Evolutionary conservation across 2,329 filamentous ascomycete genomes (phyloP).

Genomic region (Ramularia endophylla): DNA sequence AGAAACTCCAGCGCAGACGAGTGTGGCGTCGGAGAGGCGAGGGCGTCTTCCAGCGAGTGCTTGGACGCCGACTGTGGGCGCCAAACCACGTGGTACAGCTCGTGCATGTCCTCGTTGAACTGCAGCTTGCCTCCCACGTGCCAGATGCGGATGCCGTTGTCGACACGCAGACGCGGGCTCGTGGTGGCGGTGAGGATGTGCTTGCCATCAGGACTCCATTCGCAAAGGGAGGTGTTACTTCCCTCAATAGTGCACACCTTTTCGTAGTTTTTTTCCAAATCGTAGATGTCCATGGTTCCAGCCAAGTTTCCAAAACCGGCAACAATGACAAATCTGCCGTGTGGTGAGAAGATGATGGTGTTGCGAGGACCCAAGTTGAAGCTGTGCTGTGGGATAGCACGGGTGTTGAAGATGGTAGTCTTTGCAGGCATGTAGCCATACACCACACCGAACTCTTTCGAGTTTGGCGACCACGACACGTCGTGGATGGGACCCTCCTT

Average conservation of each 20-base stretch:
- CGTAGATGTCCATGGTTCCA: slow-evolving; percentile 96
- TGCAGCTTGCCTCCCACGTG: slow-evolving; percentile 82
- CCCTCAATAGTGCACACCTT: slow-evolving; percentile 94
- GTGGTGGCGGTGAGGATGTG: slow-evolving; percentile 98
- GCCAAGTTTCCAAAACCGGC: slow-evolving; percentile 97
- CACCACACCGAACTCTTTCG: slow-evolving; percentile 93
- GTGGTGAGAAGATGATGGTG: slow-evolving; percentile 90
- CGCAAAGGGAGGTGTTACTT: slow-evolving; percentile 90
- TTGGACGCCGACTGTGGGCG: slow-evolving; percentile 63
- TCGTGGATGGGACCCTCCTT: slow-evolving; percentile 98
- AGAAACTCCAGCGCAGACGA: slow-evolving; percentile 76
- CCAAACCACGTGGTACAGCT: slow-evolving; percentile 86
- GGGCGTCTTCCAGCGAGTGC: slow-evolving; percentile 61
- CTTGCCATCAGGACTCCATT: slow-evolving; percentile 94
- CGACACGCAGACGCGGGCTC: slow-evolving; percentile 87
- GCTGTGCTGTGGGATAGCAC: slow-evolving; percentile 73
- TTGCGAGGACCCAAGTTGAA: slow-evolving; percentile 88
- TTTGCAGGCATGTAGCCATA: slow-evolving; percentile 99
- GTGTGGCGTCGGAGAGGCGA: slow-evolving; percentile 72
- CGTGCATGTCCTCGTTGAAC: slow-evolving; percentile 93
- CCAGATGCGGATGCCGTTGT: slow-evolving; percentile 95
- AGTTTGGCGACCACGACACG: slow-evolving; percentile 96
- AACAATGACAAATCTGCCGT: slow-evolving; percentile 85
- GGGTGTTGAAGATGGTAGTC: slow-evolving; percentile 93
- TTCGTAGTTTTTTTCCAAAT: slow-evolving; percentile 85